These are phyloP conservation scores for Rauvolfia tetraphylla DNA, from an alignment of 257 asterid species.

Conservation along the genomic window DNA sequence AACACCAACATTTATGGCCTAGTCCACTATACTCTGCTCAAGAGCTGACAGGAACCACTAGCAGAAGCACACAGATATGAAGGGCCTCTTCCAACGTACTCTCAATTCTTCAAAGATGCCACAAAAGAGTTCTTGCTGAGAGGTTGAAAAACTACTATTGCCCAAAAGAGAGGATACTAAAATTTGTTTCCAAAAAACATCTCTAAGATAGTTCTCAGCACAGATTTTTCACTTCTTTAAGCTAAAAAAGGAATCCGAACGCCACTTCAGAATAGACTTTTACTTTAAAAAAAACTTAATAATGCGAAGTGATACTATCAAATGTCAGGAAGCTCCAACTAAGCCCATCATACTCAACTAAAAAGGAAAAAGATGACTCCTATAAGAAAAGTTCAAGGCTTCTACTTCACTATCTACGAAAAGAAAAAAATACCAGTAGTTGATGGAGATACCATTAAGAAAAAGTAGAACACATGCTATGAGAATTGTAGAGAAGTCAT, in stretches of 20 bases:
- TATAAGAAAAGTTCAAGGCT: neutral
- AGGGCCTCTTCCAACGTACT: neutral
- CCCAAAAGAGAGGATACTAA: neutral
- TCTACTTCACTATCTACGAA: neutral
- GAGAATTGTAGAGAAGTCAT: neutral
- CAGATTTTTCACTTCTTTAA: neutral
- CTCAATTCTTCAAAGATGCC: neutral
- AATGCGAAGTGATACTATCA: too few relatives aligned
- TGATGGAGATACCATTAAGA: neutral
- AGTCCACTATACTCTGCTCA: neutral
- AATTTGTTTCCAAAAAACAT: neutral
- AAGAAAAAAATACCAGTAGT: neutral
- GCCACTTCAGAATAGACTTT: neutral
- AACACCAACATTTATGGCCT: neutral
- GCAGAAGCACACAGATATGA: too few relatives aligned
- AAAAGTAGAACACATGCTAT: neutral
- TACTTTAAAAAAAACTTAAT: neutral
- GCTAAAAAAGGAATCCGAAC: neutral
- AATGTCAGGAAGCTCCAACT: neutral
- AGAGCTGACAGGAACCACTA: neutral
- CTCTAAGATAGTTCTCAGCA: neutral
- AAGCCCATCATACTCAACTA: neutral
- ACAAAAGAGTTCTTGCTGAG: neutral
- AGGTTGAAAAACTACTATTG: neutral
- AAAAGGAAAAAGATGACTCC: neutral